A percentile compares a stretch with the other conserved stretches of the same genome.
Evolutionary conservation across 345 rosid species (phyloP).

Genomic region (Eutrema heterophyllum): DNA sequence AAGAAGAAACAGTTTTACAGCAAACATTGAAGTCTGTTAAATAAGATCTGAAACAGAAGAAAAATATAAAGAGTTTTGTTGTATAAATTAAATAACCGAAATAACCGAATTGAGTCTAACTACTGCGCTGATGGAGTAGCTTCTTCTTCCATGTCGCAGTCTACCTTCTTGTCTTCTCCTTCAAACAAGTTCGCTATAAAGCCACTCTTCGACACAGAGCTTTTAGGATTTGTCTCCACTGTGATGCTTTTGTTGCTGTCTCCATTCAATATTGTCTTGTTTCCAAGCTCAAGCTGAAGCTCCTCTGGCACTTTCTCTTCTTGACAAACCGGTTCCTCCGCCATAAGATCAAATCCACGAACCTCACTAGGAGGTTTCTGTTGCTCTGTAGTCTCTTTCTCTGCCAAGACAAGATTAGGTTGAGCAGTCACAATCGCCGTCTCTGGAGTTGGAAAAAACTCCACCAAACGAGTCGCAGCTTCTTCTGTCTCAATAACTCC

Average conservation of each 20-base stretch:
- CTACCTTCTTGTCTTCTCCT: slow-evolving; percentile 9
- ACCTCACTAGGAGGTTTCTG: slow-evolving; percentile 12
- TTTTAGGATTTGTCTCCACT: not conserved
- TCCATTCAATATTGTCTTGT: slow-evolving; percentile 21
- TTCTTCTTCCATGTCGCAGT: slow-evolving; percentile 8
- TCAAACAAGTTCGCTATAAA: slow-evolving; percentile 14
- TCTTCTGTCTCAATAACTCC: slow-evolving; percentile 19
- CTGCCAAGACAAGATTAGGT: slow-evolving; percentile 15
- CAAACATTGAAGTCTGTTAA: not conserved
- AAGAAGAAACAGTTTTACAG: not conserved
- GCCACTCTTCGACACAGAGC: slow-evolving; percentile 9
- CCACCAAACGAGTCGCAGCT: slow-evolving; percentile 18
- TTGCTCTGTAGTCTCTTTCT: slow-evolving; percentile 15
- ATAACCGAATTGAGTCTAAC: not conserved
- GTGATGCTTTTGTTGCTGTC: not conserved
- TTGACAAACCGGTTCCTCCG: slow-evolving; percentile 16
- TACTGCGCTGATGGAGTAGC: slow-evolving; percentile 8
- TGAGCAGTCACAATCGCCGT: slow-evolving; percentile 13
- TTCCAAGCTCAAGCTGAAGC: slow-evolving; percentile 31
- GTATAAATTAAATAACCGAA: not conserved
- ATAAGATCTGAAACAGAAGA: not conserved
- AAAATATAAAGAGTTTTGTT: not conserved
- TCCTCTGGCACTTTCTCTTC: slow-evolving; percentile 27
- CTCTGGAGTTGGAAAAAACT: slow-evolving; percentile 24
- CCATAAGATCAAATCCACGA: slow-evolving; percentile 28